phyloP scores from a whole-genome alignment of 352 stramenopile species.

The Stramenopiles sp. region DNA sequence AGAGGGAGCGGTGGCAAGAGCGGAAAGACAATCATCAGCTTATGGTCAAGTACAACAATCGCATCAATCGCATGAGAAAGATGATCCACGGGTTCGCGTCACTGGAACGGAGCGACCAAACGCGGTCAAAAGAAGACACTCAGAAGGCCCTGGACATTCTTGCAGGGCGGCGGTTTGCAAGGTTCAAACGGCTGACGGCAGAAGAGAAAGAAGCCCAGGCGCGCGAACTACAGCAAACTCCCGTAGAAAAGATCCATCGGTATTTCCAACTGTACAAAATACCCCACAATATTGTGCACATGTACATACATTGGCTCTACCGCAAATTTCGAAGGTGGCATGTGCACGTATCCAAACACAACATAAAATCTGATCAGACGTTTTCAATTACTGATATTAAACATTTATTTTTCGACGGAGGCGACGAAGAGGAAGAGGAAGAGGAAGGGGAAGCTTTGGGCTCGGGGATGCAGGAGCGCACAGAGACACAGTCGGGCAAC shows the following conservation, averaged over 20 bases:
- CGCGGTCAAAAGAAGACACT: no score
- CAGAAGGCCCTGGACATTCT: not conserved
- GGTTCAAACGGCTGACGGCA: not conserved
- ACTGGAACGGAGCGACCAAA: no score
- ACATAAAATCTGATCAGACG: not conserved
- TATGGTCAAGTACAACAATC: no score
- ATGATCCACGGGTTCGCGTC: no score
- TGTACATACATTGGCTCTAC: not conserved
- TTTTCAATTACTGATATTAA: slow-evolving; percentile 12
- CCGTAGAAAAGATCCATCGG: not conserved
- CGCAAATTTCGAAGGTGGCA: not conserved
- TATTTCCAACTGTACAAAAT: slow-evolving; percentile 13
- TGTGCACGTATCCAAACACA: not conserved
- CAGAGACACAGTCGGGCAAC: not conserved
- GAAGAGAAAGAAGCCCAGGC: not conserved
- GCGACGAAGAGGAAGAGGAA: not conserved
- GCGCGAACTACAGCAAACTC: not conserved
- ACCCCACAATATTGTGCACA: not conserved
- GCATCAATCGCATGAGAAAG: no score
- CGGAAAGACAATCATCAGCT: no score
- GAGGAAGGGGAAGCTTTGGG: no score
- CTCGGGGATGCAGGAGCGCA: no score
- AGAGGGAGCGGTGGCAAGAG: no score
- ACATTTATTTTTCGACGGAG: not conserved
- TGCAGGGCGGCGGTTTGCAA: not conserved